Evolutionary conservation across 441 rosid genomes (phyloP).

Genomic region (Sinapis alba): DNA sequence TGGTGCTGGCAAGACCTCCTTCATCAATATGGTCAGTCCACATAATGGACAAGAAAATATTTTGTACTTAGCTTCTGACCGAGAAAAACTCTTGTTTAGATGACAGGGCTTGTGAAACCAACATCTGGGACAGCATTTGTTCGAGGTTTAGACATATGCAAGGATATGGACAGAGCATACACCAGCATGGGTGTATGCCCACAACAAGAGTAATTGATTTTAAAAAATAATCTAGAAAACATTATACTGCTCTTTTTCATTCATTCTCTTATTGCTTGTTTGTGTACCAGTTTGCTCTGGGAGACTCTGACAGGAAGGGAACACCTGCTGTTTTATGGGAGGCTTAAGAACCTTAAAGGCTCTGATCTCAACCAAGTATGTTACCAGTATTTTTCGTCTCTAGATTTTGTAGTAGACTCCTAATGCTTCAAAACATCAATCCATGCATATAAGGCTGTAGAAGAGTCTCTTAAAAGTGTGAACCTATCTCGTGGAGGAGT

Average conservation of each 20-base stretch:
- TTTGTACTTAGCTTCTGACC: not conserved
- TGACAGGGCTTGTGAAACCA: slow-evolving; percentile 87
- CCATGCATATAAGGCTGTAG: slow-evolving; percentile 66
- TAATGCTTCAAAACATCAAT: not conserved
- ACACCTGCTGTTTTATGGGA: slow-evolving; percentile 87
- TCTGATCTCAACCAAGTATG: slow-evolving; percentile 59
- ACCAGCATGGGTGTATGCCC: slow-evolving; percentile 95
- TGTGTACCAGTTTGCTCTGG: slow-evolving; percentile 72
- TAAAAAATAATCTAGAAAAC: not conserved
- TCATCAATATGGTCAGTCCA: slow-evolving; percentile 73
- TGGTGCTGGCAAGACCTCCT: slow-evolving; percentile 94
- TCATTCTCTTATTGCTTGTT: not conserved
- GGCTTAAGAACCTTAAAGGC: slow-evolving; percentile 87
- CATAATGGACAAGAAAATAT: not conserved
- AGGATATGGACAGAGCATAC: slow-evolving; percentile 70
- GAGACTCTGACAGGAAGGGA: slow-evolving; percentile 86
- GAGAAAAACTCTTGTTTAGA: slow-evolving; percentile 41
- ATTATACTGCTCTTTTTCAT: not conserved
- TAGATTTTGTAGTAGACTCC: not conserved
- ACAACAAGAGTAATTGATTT: slow-evolving; percentile 71
- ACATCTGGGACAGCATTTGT: slow-evolving; percentile 73
- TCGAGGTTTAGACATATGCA: slow-evolving; percentile 65
- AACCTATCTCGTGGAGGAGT: slow-evolving; percentile 74
- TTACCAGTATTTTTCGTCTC: not conserved
- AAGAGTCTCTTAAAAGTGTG: slow-evolving; percentile 75